Conservation (phyloP, 176 grass and related monocot species). For the Carex scoparia region DNA sequence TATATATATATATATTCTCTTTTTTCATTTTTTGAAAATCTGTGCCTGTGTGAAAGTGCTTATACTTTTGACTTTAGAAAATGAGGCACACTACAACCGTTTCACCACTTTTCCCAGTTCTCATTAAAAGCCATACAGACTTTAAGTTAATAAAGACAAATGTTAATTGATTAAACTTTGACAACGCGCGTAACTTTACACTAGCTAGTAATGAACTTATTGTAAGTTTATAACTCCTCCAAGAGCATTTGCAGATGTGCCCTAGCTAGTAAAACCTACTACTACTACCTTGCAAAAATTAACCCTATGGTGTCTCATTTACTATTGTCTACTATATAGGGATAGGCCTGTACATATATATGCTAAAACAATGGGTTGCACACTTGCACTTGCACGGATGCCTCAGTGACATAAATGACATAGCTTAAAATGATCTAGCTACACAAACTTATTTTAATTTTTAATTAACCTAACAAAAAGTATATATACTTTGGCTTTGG, state of each 20-base stretch:
- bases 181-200: not conserved
- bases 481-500: not conserved
- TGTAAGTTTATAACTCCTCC: not conserved
- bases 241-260: constrained; percentile 18
- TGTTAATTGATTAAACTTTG: constrained; percentile 11
- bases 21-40: not conserved
- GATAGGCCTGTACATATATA: not conserved
- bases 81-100: not conserved
- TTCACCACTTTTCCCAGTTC: constrained; percentile 7
- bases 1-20: not conserved
- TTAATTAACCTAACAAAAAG: not conserved
- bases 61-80: constrained; percentile 4
- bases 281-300: not conserved
- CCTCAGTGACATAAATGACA: constrained; percentile 8
- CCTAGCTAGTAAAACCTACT: constrained; percentile 4
- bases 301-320: not conserved
- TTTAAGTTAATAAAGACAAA: constrained; percentile 17
- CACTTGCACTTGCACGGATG: not conserved
- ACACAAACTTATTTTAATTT: not conserved
- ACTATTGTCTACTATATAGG: not conserved
- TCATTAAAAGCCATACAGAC: constrained; percentile 24
- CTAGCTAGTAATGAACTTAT: not conserved
- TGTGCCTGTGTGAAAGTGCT: not conserved
- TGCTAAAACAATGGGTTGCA: not conserved
- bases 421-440: constrained; percentile 4